These are phyloP conservation scores for Starmerella vitae DNA, from an alignment of 805 yeast species.

Conservation along the genomic window DNA sequence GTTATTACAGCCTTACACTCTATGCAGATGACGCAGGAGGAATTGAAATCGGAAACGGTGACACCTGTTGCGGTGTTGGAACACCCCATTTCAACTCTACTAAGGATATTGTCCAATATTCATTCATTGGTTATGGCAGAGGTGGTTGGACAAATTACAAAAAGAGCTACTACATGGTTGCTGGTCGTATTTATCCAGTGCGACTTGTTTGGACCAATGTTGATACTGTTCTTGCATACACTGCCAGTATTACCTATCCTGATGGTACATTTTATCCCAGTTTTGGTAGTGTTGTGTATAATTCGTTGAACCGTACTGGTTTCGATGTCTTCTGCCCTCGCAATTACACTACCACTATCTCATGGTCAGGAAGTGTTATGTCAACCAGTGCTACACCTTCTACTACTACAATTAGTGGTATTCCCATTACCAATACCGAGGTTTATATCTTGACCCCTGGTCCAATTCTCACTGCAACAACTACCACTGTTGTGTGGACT, in stretches of 20 bases:
- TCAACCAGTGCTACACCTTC: conserved; percentile 1
- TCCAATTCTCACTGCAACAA: conserved; percentile 1
- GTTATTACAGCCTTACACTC: not conserved
- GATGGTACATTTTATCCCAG: not conserved
- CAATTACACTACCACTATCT: not conserved
- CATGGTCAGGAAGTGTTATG: not conserved
- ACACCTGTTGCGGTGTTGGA: not conserved
- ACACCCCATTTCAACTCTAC: not conserved
- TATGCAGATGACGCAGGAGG: not conserved
- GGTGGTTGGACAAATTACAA: not conserved
- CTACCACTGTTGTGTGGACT: not conserved
- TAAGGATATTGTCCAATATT: not conserved
- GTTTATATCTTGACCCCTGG: not conserved
- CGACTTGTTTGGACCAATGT: not conserved
- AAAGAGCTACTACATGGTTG: not conserved
- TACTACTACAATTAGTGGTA: conserved; percentile 1
- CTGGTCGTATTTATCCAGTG: not conserved
- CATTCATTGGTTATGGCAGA: not conserved
- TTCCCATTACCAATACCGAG: not conserved
- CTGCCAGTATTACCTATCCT: not conserved
- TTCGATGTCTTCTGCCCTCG: not conserved
- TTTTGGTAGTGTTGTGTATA: not conserved
- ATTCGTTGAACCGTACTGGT: not conserved
- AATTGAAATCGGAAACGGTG: not conserved
- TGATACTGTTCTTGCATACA: not conserved